Percentiles rank a stretch among this genome's conserved stretches.
phyloP scores from a whole-genome alignment of 192 early-diverging fungal genomes.

The Anaeromyces robustus region DNA sequence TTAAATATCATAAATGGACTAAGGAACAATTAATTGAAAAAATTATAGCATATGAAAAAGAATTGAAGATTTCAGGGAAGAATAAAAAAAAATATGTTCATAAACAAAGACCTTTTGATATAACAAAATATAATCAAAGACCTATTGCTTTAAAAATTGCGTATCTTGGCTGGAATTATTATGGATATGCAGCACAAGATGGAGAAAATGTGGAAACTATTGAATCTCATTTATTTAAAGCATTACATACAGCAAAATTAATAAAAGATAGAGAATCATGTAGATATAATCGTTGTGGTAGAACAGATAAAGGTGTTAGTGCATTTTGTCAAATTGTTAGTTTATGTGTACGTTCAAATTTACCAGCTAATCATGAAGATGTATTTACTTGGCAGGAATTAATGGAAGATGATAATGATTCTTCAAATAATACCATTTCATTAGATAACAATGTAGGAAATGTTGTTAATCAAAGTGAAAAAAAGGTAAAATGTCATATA shows the following conservation, averaged over 20 bases:
- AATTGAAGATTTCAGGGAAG: neutral
- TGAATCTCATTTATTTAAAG: conserved; percentile 73
- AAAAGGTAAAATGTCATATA: no score
- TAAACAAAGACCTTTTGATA: conserved; percentile 44
- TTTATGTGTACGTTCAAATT: conserved; percentile 52
- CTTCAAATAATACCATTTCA: conserved; percentile 6
- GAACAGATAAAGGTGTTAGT: conserved; percentile 71
- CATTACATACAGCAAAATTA: conserved; percentile 57
- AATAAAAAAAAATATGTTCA: conserved; percentile 13
- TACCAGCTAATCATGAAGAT: conserved; percentile 23
- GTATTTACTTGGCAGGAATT: conserved; percentile 11
- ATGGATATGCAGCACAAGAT: conserved; percentile 67
- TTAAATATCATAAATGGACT: neutral
- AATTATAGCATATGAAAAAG: neutral
- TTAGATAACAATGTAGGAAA: neutral
- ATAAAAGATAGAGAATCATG: conserved; percentile 28
- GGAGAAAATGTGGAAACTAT: conserved; percentile 32
- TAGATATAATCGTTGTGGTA: conserved; percentile 9
- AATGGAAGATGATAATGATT: conserved; percentile 9
- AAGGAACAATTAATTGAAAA: neutral
- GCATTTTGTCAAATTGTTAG: conserved; percentile 79
- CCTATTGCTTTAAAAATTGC: conserved; percentile 74
- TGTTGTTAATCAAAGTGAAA: no score
- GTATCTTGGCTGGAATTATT: conserved; percentile 83
- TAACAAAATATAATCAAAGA: conserved; percentile 54